Evolutionary conservation across 2,329 filamentous ascomycete genomes (phyloP).

Genomic region (Cladophialophora psammophila): DNA sequence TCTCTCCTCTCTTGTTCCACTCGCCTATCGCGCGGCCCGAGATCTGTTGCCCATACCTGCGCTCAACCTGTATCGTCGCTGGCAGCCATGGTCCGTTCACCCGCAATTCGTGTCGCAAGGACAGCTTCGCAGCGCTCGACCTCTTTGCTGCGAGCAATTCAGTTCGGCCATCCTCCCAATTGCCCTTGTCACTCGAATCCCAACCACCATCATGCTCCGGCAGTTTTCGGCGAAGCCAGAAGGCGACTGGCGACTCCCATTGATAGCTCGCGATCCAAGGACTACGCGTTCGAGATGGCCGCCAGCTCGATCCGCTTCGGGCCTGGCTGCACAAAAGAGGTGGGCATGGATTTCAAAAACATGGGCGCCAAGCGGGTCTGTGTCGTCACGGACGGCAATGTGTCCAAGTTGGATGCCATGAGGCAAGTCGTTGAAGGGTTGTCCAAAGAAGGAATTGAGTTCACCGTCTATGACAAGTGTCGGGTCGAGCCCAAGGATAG

Average conservation of each 20-base stretch:
- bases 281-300: constrained; percentile 99
- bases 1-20: background rate
- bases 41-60: background rate
- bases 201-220: constrained; percentile 66
- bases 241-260: constrained; percentile 77
- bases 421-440: constrained; percentile 84
- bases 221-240: constrained; percentile 62
- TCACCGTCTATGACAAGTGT: constrained; percentile 80
- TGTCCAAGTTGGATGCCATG: constrained; percentile 85
- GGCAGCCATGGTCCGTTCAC: constrained; percentile 45
- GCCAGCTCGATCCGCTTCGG: constrained; percentile 94
- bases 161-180: constrained; percentile 83
- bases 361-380: constrained; percentile 85
- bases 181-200: constrained; percentile 96
- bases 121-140: constrained; percentile 58
- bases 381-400: constrained; percentile 87
- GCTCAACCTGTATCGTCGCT: background rate
- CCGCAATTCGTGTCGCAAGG: constrained; percentile 54
- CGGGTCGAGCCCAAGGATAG: constrained; percentile 93
- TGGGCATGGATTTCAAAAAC: constrained; percentile 97
- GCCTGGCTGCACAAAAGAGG: constrained; percentile 89
- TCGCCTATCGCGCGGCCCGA: background rate
- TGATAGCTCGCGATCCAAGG: constrained; percentile 76
- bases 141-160: constrained; percentile 81
- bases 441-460: constrained; percentile 77